Evolutionary conservation across 2,329 filamentous ascomycete genomes (phyloP).

Genomic region (Ampelomyces quisqualis): DNA sequence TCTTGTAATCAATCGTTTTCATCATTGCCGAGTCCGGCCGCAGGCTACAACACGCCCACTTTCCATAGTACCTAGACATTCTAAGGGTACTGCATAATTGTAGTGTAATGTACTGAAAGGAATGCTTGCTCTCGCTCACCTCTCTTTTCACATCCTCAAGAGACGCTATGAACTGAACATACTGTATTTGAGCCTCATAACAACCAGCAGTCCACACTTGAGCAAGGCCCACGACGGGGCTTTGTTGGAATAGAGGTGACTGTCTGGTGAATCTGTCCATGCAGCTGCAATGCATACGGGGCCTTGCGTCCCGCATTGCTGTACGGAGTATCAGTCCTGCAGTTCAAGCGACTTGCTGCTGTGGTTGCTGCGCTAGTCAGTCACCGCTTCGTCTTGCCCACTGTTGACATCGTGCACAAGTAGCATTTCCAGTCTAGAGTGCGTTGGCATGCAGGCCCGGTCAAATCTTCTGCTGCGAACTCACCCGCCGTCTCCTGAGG

Average conservation of each 20-base stretch:
- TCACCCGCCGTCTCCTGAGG: background rate
- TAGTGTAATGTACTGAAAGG: too few relatives aligned
- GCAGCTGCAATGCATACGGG: background rate
- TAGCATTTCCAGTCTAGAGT: constrained; percentile 2
- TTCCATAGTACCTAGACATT: too few relatives aligned
- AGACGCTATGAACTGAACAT: too few relatives aligned
- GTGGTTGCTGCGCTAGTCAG: constrained; percentile 3
- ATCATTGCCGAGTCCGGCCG: too few relatives aligned
- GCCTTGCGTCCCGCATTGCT: background rate
- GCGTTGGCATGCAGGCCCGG: constrained; percentile 3
- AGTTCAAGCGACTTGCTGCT: background rate
- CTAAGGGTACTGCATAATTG: background rate
- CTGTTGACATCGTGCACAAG: constrained; percentile 2
- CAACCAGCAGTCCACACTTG: too few relatives aligned
- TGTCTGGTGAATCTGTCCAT: background rate
- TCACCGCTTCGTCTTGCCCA: constrained; percentile 3
- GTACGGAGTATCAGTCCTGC: background rate
- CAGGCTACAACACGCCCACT: too few relatives aligned
- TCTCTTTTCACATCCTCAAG: too few relatives aligned
- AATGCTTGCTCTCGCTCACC: too few relatives aligned
- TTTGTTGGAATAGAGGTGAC: too few relatives aligned
- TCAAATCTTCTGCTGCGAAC: background rate
- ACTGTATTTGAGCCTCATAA: too few relatives aligned
- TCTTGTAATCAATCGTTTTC: constrained; percentile 40
- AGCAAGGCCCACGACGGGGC: too few relatives aligned